A percentile compares a stretch with the other conserved stretches of the same genome.
These are phyloP conservation scores for Bretschneidera sinensis DNA, from an alignment of 345 rosid genomes.

Conservation along the genomic window DNA sequence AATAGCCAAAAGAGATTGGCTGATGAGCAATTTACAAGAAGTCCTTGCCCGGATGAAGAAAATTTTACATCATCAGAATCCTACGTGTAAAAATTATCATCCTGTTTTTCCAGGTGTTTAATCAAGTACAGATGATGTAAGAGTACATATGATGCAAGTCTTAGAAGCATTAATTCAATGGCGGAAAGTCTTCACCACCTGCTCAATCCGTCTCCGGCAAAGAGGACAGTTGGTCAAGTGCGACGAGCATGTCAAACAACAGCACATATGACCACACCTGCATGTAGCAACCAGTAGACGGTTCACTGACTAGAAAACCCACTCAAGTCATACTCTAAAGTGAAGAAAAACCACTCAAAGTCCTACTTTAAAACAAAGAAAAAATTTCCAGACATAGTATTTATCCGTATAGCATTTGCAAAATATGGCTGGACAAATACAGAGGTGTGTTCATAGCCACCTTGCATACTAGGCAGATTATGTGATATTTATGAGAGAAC, in stretches of 20 bases:
- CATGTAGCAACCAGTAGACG: slow-evolving; percentile 13
- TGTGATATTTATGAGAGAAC: no score
- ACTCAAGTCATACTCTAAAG: neutral
- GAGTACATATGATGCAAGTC: no score
- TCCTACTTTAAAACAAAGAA: no score
- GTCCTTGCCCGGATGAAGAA: neutral
- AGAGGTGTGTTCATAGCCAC: no score
- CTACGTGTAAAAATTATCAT: no score
- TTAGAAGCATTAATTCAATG: slow-evolving; percentile 38
- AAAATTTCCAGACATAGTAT: no score
- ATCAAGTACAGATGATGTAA: neutral
- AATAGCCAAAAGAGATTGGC: neutral
- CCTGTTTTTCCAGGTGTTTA: neutral
- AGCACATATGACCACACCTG: slow-evolving; percentile 99
- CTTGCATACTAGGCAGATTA: no score
- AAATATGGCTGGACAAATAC: no score
- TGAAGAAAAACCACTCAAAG: no score
- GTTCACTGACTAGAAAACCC: neutral
- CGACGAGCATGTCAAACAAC: slow-evolving; percentile 70
- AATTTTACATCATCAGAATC: neutral
- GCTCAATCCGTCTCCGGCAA: slow-evolving; percentile 80
- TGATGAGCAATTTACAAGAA: neutral
- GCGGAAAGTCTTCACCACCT: slow-evolving; percentile 77
- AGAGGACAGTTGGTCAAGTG: slow-evolving; percentile 80
- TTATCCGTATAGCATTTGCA: no score